Evolutionary conservation across 768 basidiomycete genomes (phyloP).

Genomic region (Termitomyces sp.): DNA sequence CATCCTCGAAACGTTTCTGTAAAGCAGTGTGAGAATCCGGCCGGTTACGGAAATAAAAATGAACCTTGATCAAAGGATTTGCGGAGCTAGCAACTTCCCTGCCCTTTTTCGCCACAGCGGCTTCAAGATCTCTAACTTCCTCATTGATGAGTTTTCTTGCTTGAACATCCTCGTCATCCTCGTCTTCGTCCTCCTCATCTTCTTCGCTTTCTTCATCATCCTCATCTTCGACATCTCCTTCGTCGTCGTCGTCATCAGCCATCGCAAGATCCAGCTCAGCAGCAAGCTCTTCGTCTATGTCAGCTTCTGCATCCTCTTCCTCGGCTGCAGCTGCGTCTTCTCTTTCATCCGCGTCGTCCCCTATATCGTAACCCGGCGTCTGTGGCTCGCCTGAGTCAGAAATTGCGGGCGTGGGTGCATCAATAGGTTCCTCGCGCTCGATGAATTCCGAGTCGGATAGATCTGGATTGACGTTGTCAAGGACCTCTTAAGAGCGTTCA

Average conservation of each 20-base stretch:
- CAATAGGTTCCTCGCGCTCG: constrained; percentile 59
- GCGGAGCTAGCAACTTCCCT: constrained; percentile 77
- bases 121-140: constrained; percentile 85
- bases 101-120: constrained; percentile 81
- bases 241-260: constrained; percentile 57
- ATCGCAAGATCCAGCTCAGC: constrained; percentile 85
- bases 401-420: constrained; percentile 66
- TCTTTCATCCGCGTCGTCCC: constrained; percentile 50
- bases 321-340: constrained; percentile 54
- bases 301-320: constrained; percentile 69
- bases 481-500: constrained; percentile 46
- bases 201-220: constrained; percentile 64
- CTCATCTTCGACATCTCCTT: constrained; percentile 52
- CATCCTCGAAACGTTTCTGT: constrained; percentile 91
- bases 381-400: constrained; percentile 62
- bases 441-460: constrained; percentile 86
- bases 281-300: constrained; percentile 84
- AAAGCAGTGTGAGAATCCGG: not conserved
- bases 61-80: constrained; percentile 83
- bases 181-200: constrained; percentile 75
- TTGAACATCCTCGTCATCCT: constrained; percentile 77
- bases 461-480: constrained; percentile 89
- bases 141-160: constrained; percentile 78
- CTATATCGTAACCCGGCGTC: constrained; percentile 52
- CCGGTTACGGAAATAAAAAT: not conserved